Evolutionary conservation across 1,284 basidiomycete genomes (phyloP).

Genomic region (Clitocybe nebularis): DNA sequence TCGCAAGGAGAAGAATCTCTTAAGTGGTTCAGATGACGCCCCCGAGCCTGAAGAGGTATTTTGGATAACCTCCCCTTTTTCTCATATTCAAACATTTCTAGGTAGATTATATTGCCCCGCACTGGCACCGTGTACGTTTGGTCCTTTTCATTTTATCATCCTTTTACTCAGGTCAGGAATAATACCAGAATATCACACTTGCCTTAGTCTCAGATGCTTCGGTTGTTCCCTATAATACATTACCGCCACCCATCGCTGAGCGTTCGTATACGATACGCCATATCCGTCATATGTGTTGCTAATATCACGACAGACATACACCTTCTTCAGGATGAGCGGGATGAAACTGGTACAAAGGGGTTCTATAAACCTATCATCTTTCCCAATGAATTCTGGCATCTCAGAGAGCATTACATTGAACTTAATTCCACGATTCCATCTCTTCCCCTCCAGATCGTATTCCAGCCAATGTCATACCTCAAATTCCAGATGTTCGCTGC

Average conservation of each 20-base stretch:
- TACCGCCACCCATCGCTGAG: conserved; percentile 63
- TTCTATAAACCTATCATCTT: conserved; percentile 88
- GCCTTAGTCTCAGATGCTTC: conserved; percentile 76
- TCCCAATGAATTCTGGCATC: conserved; percentile 94
- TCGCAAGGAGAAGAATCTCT: conserved; percentile 82
- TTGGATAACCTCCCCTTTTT: neutral
- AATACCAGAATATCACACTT: conserved; percentile 76
- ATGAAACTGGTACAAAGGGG: conserved; percentile 56
- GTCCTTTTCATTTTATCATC: neutral
- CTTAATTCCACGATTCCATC: conserved; percentile 73
- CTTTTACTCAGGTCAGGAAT: neutral
- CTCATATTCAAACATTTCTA: conserved; percentile 23
- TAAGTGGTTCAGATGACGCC: conserved; percentile 42
- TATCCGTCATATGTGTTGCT: conserved; percentile 7
- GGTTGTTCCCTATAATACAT: conserved; percentile 49
- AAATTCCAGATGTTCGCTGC: conserved; percentile 84
- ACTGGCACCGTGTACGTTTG: conserved; percentile 72
- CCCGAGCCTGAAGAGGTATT: conserved; percentile 44
- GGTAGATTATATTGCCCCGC: conserved; percentile 64
- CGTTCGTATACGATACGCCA: conserved; percentile 41
- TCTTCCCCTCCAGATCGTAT: conserved; percentile 77
- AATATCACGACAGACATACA: conserved; percentile 47
- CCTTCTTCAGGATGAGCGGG: conserved; percentile 53
- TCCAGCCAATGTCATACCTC: conserved; percentile 82
- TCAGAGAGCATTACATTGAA: conserved; percentile 75